Evolutionary conservation across 2,329 filamentous ascomycete genomes (phyloP).

Genomic region (Phyllosticta citrichinensis): DNA sequence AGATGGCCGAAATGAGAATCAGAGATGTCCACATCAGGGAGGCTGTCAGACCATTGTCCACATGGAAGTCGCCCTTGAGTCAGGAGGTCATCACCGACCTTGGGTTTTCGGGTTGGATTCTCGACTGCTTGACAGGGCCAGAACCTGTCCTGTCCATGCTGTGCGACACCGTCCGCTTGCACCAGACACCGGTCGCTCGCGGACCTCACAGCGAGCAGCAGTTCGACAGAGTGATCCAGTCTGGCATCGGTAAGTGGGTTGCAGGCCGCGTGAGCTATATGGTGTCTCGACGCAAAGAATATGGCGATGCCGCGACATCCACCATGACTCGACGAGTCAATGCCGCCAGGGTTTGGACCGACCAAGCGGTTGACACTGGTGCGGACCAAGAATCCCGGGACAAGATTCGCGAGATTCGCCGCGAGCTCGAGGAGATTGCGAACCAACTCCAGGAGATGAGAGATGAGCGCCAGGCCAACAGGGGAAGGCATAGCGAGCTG

Average conservation of each 20-base stretch:
- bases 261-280: conserved; percentile 54
- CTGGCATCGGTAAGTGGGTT: conserved; percentile 58
- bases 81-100: conserved; percentile 43
- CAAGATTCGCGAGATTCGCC: conserved; percentile 35
- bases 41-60: conserved; percentile 43
- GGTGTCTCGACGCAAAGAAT: conserved; percentile 65
- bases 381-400: conserved; percentile 52
- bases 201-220: conserved; percentile 55
- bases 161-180: conserved; percentile 60
- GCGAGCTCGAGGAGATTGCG: conserved; percentile 29
- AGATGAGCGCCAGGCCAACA: conserved; percentile 21
- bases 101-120: conserved; percentile 71
- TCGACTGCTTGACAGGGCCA: conserved; percentile 72
- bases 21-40: conserved; percentile 56
- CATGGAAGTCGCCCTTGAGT: conserved; percentile 47
- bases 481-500: conserved; percentile 15
- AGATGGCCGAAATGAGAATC: conserved; percentile 49
- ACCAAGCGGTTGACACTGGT: conserved; percentile 60
- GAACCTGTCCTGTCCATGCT: conserved; percentile 79
- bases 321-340: conserved; percentile 54
- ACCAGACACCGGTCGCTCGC: conserved; percentile 56
- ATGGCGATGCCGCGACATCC: conserved; percentile 69
- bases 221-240: conserved; percentile 53
- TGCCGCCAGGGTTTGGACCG: conserved; percentile 61
- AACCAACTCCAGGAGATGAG: conserved; percentile 35